These are phyloP conservation scores for Pyrus betulifolia DNA, from an alignment of 306 rosid genomes.

Conservation along the genomic window DNA sequence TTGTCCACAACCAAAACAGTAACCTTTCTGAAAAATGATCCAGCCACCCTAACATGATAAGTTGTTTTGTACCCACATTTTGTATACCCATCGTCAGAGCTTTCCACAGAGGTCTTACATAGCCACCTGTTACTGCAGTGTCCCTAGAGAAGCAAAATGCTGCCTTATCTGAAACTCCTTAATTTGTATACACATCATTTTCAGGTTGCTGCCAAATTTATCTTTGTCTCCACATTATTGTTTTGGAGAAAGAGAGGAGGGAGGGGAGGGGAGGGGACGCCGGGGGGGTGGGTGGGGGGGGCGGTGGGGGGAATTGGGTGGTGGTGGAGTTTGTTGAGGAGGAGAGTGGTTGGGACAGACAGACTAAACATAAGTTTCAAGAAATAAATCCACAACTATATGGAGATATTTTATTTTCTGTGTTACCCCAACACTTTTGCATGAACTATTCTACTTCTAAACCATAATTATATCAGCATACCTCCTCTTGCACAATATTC, in stretches of 20 bases:
- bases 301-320: too few species aligned
- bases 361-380: not conserved
- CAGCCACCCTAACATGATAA: not conserved
- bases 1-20: not conserved
- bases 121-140: not conserved
- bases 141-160: not conserved
- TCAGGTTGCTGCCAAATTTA: not conserved
- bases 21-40: not conserved
- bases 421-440: not conserved
- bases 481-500: conserved; percentile 86
- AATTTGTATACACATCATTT: not conserved
- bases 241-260: too few species aligned
- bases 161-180: not conserved
- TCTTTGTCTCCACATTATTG: too few species aligned
- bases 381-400: not conserved
- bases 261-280: too few species aligned
- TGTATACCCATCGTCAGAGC: not conserved
- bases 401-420: not conserved
- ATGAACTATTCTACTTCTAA: not conserved
- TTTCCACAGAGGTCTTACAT: not conserved
- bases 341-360: too few species aligned
- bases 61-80: not conserved
- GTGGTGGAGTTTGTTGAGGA: too few species aligned
- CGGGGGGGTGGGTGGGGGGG: too few species aligned
- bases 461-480: conserved; percentile 17